phyloP scores from a whole-genome alignment of 2,329 filamentous ascomycete species.

The Bipolaris sorokiniana region DNA sequence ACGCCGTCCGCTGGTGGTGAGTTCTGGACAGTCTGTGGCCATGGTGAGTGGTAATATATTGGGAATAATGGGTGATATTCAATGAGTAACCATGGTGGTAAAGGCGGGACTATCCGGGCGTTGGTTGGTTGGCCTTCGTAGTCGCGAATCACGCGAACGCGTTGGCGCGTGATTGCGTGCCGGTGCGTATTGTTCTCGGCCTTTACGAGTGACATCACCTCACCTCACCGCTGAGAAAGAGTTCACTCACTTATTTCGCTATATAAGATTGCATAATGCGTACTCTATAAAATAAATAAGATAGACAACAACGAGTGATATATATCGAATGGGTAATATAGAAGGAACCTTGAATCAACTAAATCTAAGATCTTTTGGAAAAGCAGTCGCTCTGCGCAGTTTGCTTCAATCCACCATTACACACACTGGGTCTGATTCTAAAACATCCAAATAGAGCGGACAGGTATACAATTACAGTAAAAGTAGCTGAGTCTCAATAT shows the following conservation, averaged over 20 bases:
- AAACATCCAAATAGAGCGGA: not conserved
- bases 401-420: not conserved
- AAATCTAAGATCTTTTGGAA: no score
- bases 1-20: conserved; percentile 13
- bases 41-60: conserved; percentile 25
- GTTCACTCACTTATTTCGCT: not conserved
- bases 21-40: conserved; percentile 14
- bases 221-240: not conserved
- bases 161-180: conserved; percentile 3
- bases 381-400: not conserved
- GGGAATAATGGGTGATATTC: not conserved
- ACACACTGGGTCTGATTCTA: not conserved
- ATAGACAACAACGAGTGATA: not conserved
- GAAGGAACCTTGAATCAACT: not conserved
- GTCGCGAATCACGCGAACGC: conserved; percentile 3
- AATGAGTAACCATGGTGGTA: conserved; percentile 10
- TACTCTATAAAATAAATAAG: not conserved
- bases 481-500: conserved; percentile 8
- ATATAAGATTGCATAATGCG: no score
- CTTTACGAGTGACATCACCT: not conserved
- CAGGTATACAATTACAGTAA: not conserved
- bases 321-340: not conserved
- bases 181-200: not conserved
- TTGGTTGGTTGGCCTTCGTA: not conserved
- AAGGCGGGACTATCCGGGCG: not conserved